Conservation (phyloP, 371 early-diverging fungal genomes). For the Mucor irregularis region DNA sequence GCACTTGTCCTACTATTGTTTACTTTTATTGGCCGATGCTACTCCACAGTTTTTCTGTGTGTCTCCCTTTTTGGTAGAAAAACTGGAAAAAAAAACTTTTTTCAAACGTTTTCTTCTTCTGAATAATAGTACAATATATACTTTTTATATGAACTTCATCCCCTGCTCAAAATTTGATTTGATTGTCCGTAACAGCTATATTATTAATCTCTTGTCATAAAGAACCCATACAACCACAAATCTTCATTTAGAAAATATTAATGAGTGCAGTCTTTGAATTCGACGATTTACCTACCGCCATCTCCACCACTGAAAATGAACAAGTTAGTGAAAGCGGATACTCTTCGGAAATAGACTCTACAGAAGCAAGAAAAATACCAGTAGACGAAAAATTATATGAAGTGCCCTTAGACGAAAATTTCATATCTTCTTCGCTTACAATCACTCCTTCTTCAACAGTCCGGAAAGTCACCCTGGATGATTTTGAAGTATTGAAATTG, state of each 20-base stretch:
- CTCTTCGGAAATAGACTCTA: conserved; percentile 38
- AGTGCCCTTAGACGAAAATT: conserved; percentile 36
- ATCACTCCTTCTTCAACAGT: conserved; percentile 20
- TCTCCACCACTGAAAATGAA: background rate
- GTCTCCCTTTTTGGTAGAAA: too few relatives aligned
- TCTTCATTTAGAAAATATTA: background rate
- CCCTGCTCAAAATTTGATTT: conserved; percentile 9
- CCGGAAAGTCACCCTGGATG: conserved; percentile 78
- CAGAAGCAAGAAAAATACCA: conserved; percentile 31
- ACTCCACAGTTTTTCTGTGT: too few relatives aligned
- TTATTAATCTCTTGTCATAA: conserved; percentile 9
- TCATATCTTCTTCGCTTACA: conserved; percentile 39
- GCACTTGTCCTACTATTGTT: too few relatives aligned
- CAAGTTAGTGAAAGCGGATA: conserved; percentile 37
- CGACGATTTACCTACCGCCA: conserved; percentile 34
- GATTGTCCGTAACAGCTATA: conserved; percentile 7
- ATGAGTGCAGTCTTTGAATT: conserved; percentile 54
- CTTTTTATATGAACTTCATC: conserved; percentile 11
- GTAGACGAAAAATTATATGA: conserved; percentile 41
- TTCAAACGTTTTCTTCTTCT: background rate
- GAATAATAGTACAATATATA: background rate
- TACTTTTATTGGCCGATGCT: too few relatives aligned
- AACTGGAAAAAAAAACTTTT: background rate
- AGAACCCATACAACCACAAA: background rate
- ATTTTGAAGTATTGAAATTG: conserved; percentile 90